Conservation (phyloP, 305 asterid genomes). For the Fraxinus platypoda region DNA sequence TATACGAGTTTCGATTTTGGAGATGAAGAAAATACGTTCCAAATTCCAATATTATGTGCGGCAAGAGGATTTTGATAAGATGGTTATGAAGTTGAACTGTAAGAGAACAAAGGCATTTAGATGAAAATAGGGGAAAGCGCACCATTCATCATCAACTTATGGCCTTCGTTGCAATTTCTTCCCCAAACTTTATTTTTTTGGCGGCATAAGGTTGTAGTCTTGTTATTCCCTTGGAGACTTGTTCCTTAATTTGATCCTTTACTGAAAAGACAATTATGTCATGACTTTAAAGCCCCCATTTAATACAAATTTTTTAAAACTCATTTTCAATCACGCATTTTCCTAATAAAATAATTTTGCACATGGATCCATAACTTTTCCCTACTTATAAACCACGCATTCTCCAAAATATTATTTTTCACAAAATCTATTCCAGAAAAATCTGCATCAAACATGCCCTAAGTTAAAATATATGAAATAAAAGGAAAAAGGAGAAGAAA, state of each 20-base stretch:
- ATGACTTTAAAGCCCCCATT: neutral
- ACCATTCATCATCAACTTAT: neutral
- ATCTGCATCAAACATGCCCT: neutral
- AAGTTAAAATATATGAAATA: neutral
- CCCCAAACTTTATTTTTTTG: neutral
- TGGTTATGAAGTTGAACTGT: neutral
- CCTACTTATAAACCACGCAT: neutral
- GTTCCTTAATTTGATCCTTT: neutral
- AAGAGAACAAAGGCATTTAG: neutral
- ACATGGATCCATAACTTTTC: too few relatives aligned
- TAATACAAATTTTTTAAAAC: neutral
- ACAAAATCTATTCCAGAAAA: neutral
- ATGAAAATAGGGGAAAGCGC: neutral
- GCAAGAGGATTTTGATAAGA: neutral
- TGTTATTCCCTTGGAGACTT: neutral
- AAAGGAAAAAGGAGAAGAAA: neutral
- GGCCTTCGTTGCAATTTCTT: neutral
- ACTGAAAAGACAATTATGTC: neutral
- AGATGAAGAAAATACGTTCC: neutral
- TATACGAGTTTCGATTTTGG: neutral
- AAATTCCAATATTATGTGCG: neutral
- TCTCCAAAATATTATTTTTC: neutral
- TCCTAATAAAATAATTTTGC: neutral
- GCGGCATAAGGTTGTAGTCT: neutral
- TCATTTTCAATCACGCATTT: neutral